Base-by-base conservation (phyloP, 345 rosid species). In the Brassica rapa region DNA sequence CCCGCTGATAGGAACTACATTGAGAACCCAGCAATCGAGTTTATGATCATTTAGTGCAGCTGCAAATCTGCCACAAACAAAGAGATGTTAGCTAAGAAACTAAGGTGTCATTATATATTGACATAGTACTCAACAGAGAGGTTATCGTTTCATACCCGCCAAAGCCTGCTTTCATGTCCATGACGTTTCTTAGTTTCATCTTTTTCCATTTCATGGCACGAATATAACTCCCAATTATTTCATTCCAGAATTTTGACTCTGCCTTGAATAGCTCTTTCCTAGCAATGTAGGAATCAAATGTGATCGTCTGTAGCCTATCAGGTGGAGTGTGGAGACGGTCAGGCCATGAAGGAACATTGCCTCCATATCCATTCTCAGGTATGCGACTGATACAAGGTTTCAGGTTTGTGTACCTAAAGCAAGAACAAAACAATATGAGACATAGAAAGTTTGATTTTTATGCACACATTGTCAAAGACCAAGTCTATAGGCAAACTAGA, bases 101-200 rank as follows among this genome's bases (percentile, higher is more conserved):
- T 23, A 56, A 41, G 55, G 55, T 41, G 4, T 21, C 21, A 10
- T 59, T 59, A 23, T 59, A 69, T 53, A 41, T 25, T 3, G 15
- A 56, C 53, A 15, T 49, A 21, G 30, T 32, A 33, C 41, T 62
- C 35, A 49, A 66, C 53, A 76, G 25, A 62, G n/a, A 25, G 11
- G 4, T 35, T 46, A 63, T 23, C 27, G 74, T 57, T 75, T 8
- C 24, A 32, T 93, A 95, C 98, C 99, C 98, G 85, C 98, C 99
- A 86, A 85, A 95, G 87, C 94, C 88, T 61, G 98, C 96, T 86
- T 77, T 93, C 98, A 95, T 93, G 86, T 95, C 99, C 89, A 95
- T 30, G 12, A 95, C 89, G 77, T 95, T 95, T 91, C 98, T 86
- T 43, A 93, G 63, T 70, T 79, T 91, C 75, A 86, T 74, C 76